Base-by-base conservation (phyloP, 2,329 filamentous ascomycete species). In the Tricladium varicosporioides region DNA sequence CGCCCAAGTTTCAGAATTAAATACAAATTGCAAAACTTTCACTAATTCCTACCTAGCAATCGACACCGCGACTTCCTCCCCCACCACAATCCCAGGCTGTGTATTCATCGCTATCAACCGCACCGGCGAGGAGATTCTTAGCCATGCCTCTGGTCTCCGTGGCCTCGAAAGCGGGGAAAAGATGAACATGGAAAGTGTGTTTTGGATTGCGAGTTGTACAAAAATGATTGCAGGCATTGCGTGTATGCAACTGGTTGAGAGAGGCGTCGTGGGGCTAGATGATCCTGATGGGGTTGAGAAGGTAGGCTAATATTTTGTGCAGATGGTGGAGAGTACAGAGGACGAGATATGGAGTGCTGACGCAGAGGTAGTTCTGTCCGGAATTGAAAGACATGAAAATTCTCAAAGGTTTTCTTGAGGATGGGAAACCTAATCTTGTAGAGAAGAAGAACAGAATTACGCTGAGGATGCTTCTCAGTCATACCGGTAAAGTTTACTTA, bases 141-240 rank as follows among this genome's bases (percentile, higher is more conserved):
- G 73, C 2, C 73, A 83, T 62, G 71, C 80, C 0, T 70, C 77
- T 0, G 82, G 81, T 0, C 77, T 73, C 15, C 71, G 75, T 2
- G 81, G 80, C 0, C 48, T 74, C 5, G 70, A 58, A 16, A 75
- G 71, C n/a, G 50, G 50, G 13, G 77, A 83, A 47, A 73, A 78
- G 3, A 85, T 88, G 80, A 78, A 78, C 0, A 70, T 83, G 0
- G 83, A 88, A 22, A 83, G 74, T 11, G 72, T 84, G 1, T 89
- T 84, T 63, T 83, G 79, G 80, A 76, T 84, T 10, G 81, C 81
- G 0, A 81, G 79, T 0, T 82, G 79, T 65, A 83, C 81, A 14
- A 84, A 84, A 70, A 75, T 83, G 72, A 70, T 84, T 11, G 71
- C 74, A 0, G 79, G 74, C 0, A 68, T 84, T 13, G 79, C 80